phyloP scores from a whole-genome alignment of 306 rosid species.

The Oemleria cerasiformis region DNA sequence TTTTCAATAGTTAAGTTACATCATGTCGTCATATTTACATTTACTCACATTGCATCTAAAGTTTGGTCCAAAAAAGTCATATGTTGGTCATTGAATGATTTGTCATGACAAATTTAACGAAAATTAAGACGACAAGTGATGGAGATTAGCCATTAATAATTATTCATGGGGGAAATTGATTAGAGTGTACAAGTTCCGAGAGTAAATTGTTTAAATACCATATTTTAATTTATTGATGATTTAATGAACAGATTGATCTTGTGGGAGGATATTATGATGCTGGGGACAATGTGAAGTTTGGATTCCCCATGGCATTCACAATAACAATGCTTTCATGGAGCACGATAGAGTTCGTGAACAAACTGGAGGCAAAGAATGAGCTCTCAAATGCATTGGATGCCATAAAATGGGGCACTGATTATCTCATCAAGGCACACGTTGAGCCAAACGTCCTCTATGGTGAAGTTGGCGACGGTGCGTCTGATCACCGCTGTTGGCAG shows the following conservation, averaged over 20 bases:
- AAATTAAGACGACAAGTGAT: too few species aligned
- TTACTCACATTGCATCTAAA: too few species aligned
- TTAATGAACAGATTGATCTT: constrained; percentile 35
- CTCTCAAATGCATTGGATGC: constrained; percentile 40
- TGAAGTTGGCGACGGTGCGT: constrained; percentile 48
- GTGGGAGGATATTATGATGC: constrained; percentile 79
- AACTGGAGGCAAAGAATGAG: constrained; percentile 26
- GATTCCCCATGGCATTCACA: constrained; percentile 65
- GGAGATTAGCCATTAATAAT: too few species aligned
- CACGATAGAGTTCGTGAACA: constrained; percentile 35
- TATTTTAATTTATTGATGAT: neutral
- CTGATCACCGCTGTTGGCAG: constrained; percentile 61
- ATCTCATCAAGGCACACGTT: constrained; percentile 56
- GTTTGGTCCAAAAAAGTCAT: too few species aligned
- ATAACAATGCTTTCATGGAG: constrained; percentile 77
- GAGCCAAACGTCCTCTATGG: constrained; percentile 37
- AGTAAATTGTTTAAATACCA: neutral
- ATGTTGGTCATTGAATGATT: too few species aligned
- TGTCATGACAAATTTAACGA: too few species aligned
- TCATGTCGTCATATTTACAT: too few species aligned
- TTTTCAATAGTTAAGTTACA: too few species aligned
- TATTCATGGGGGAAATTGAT: too few species aligned
- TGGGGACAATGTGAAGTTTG: constrained; percentile 60
- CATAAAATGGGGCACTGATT: constrained; percentile 68
- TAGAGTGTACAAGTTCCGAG: too few species aligned